Evolutionary conservation across 1,139 yeast genomes (phyloP).

Genomic region (Hyphopichia wangnamkhiaoensis): DNA sequence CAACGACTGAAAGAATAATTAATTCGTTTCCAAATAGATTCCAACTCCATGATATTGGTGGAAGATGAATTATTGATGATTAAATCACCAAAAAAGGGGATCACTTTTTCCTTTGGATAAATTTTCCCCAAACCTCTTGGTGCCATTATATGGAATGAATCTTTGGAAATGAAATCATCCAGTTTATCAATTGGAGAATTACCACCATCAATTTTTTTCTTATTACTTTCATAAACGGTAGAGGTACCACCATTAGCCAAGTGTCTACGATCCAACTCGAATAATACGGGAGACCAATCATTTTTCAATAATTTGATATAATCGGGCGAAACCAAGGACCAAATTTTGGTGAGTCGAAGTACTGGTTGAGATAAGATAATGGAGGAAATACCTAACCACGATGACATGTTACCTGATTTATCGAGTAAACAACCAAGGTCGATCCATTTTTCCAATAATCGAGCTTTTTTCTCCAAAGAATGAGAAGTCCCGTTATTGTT

Average conservation of each 20-base stretch:
- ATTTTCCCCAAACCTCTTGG: conserved; percentile 85
- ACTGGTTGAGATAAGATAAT: conserved; percentile 82
- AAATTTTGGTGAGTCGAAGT: conserved; percentile 68
- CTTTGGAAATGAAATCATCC: conserved; percentile 25
- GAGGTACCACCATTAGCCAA: conserved; percentile 34
- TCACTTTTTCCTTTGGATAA: conserved; percentile 74
- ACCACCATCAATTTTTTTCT: not conserved
- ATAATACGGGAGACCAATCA: conserved; percentile 94
- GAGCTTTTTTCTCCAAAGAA: conserved; percentile 55
- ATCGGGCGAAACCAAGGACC: conserved; percentile 71
- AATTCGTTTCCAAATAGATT: conserved; percentile 66
- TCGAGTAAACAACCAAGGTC: conserved; percentile 78
- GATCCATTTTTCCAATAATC: conserved; percentile 79
- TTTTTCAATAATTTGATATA: conserved; percentile 64
- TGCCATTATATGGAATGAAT: conserved; percentile 74
- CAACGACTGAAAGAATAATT: conserved; percentile 78
- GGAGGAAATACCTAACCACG: conserved; percentile 91
- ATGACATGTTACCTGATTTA: conserved; percentile 86
- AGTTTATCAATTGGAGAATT: not conserved
- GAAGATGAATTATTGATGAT: conserved; percentile 33
- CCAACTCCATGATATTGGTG: conserved; percentile 57
- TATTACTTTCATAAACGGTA: conserved; percentile 6
- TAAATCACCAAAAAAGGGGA: conserved; percentile 91
- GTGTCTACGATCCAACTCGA: conserved; percentile 80
- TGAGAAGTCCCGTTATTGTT: conserved; percentile 17